Base-by-base conservation (phyloP, 2,329 filamentous ascomycete genomes). In the Didymellaceae sp. region DNA sequence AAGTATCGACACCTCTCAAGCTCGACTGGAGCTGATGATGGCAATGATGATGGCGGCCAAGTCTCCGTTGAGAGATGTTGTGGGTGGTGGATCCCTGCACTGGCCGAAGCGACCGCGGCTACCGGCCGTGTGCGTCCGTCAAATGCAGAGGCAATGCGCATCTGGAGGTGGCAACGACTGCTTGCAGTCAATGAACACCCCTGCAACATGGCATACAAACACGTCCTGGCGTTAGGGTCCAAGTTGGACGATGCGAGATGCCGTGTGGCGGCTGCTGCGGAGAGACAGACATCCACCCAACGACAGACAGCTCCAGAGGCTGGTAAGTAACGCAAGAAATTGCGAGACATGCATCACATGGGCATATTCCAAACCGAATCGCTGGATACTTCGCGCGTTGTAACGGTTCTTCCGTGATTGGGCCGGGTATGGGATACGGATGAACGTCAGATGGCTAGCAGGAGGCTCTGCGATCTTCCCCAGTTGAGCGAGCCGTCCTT, bases 391-490 rank as follows among this genome's bases (percentile, higher is more conserved):
- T 46, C 32, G 39, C 32, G 21, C 43, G 45, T 55, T 56, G 54
- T 48, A 31, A 58, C 61, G 58, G 58, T 58, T 59, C 63, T 57
- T 59, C 59, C 56, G 55, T 55, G 53, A 42, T 40, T 58, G 55
- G 45, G 51, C 52, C 51, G 54, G 47, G 41, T 57, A 49, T 50
- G 24, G 59, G 57, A 64, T 56, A 59, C 55, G 58, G 58, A 50
- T 51, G 16, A 38, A 24, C 35, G 49, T 57, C 44, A 55, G 50
- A 30, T 52, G 52, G 45, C 42, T 61, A 63, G 58, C 32, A 62
- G 42, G 66, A 67, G 66, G 68, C 66, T 70, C 64, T 66, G 65
- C 53, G 34, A 46, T 21, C 48, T 67, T 65, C 66, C 63, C 66
- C 67, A 68, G 67, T 61, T 61, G 63, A 71, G 64, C 66, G 65